Conservation (phyloP, 108 stramenopile species). For the Tribonema minus region DNA sequence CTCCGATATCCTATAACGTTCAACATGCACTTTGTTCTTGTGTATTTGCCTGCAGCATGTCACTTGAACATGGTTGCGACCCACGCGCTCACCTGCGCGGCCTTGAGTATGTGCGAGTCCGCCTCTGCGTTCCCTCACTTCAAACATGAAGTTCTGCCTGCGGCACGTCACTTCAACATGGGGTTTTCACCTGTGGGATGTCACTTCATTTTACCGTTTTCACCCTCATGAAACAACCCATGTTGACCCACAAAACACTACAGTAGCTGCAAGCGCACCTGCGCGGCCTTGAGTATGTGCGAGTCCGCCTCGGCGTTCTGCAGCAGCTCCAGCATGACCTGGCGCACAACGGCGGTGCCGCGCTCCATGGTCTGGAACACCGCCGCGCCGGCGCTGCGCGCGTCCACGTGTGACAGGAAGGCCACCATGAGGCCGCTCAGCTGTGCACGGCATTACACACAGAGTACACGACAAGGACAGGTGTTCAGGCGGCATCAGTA, state of each 20-base stretch:
- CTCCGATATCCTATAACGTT: not conserved
- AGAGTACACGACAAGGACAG: not conserved
- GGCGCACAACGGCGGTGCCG: conserved; percentile 24
- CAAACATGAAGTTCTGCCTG: not conserved
- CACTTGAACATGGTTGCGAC: no score
- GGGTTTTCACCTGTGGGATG: no score
- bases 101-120: conserved; percentile 46
- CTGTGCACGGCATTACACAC: not conserved
- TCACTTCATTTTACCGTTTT: no score
- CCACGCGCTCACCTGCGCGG: conserved; percentile 30
- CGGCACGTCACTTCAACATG: not conserved
- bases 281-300: conserved; percentile 46
- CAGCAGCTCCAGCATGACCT: conserved; percentile 29
- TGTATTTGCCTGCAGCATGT: no score
- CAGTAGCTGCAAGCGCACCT: conserved; percentile 3
- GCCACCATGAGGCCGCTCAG: conserved; percentile 36
- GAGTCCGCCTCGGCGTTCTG: conserved; percentile 32
- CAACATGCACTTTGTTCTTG: no score
- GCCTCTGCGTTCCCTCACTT: not conserved
- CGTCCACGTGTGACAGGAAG: conserved; percentile 34
- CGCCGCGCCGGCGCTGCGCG: conserved; percentile 11
- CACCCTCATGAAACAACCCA: no score
- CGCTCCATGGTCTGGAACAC: conserved; percentile 16
- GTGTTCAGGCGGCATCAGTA: not conserved
- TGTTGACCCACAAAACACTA: no score